A percentile compares a stretch with the other conserved stretches of the same genome.
These are phyloP conservation scores for Fusarium continuum DNA, from an alignment of 2,329 filamentous ascomycete genomes.

Conservation along the genomic window DNA sequence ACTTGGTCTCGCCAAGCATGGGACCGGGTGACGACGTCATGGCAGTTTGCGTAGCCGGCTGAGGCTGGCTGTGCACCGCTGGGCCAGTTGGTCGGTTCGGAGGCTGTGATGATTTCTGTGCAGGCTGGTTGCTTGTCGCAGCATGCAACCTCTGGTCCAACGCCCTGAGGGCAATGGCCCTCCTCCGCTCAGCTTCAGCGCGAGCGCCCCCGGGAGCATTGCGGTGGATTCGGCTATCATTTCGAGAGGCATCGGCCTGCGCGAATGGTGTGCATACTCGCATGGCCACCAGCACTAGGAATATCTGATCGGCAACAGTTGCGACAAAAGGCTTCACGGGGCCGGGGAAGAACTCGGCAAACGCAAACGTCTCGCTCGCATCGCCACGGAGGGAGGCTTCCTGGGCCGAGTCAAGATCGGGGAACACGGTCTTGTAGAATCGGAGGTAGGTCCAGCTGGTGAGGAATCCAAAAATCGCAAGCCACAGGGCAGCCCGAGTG, in stretches of 20 bases:
- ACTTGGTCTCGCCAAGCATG: slow-evolving; percentile 75
- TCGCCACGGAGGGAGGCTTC: slow-evolving; percentile 78
- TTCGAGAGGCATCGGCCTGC: slow-evolving; percentile 78
- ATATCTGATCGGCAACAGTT: slow-evolving; percentile 73
- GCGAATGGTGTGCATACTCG: slow-evolving; percentile 88
- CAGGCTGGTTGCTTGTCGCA: slow-evolving; percentile 67
- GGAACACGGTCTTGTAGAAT: slow-evolving; percentile 85
- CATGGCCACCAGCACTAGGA: slow-evolving; percentile 76
- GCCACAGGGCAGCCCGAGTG: slow-evolving; percentile 78
- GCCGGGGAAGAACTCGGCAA: slow-evolving; percentile 94
- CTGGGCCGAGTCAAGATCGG: slow-evolving; percentile 72
- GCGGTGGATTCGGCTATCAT: slow-evolving; percentile 64
- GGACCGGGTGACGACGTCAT: slow-evolving; percentile 64
- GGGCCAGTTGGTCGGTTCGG: slow-evolving; percentile 59
- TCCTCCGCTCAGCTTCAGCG: slow-evolving; percentile 89
- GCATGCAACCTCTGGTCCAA: slow-evolving; percentile 91
- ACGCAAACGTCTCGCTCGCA: slow-evolving; percentile 94
- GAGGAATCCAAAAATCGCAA: slow-evolving; percentile 83
- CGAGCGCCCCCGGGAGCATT: slow-evolving; percentile 74
- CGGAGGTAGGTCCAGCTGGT: slow-evolving; percentile 95
- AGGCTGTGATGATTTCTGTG: slow-evolving; percentile 44
- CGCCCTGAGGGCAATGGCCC: slow-evolving; percentile 88
- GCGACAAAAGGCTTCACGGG: slow-evolving; percentile 81
- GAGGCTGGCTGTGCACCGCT: slow-evolving; percentile 66
- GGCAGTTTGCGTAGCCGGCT: slow-evolving; percentile 63